phyloP scores from a whole-genome alignment of 1,284 basidiomycete species.

The Vanrija humicola region DNA sequence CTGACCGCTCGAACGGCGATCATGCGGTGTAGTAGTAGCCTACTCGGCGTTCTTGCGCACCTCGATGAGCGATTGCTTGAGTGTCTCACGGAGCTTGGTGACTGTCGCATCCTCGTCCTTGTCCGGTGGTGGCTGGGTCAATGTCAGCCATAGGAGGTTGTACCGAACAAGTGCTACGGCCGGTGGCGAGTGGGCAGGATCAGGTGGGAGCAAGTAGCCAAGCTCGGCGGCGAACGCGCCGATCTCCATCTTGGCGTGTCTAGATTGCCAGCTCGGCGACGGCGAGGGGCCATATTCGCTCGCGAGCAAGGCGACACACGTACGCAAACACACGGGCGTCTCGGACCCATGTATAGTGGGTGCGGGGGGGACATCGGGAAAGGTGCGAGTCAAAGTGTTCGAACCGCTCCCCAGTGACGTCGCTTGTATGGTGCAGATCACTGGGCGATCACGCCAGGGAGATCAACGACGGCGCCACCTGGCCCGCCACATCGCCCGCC shows the following conservation, averaged over 20 bases:
- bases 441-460: no score
- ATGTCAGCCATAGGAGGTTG: background rate
- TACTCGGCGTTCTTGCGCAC: conserved; percentile 41
- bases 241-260: background rate
- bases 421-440: no score
- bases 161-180: no score
- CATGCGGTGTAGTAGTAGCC: background rate
- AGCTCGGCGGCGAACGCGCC: background rate
- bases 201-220: no score
- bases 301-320: background rate
- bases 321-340: no score
- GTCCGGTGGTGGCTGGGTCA: conserved; percentile 35
- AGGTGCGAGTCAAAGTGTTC: no score
- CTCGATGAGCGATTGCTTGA: conserved; percentile 31
- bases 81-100: conserved; percentile 35
- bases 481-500: no score
- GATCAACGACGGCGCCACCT: no score
- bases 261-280: background rate
- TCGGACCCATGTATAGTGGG: no score
- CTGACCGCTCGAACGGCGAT: no score
- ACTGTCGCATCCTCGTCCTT: conserved; percentile 36
- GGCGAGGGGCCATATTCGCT: background rate
- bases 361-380: no score
- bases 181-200: background rate
- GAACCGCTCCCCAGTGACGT: no score